Evolutionary conservation across 2,329 filamentous ascomycete genomes (phyloP).

Genomic region (Aureobasidium pullulans): DNA sequence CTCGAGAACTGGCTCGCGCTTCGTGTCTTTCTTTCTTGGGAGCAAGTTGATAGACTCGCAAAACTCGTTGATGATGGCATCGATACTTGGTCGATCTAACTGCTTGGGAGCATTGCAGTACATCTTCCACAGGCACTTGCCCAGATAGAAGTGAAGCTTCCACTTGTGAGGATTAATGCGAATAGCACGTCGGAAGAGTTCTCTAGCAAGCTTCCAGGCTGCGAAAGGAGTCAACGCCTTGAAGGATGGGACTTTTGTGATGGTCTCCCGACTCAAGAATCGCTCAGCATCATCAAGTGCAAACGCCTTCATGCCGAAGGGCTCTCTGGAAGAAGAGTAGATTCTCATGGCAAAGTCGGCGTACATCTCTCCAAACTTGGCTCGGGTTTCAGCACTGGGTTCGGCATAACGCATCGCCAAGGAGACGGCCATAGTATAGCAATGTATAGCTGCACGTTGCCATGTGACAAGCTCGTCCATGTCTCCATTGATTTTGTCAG

Average conservation of each 20-base stretch:
- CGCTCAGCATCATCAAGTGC: conserved; percentile 53
- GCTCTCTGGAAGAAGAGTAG: conserved; percentile 61
- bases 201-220: conserved; percentile 58
- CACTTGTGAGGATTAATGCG: conserved; percentile 54
- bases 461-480: conserved; percentile 65
- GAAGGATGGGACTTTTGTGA: conserved; percentile 53
- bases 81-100: neutral
- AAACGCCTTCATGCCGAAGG: conserved; percentile 62
- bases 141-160: conserved; percentile 60
- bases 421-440: conserved; percentile 61
- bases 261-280: conserved; percentile 51
- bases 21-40: conserved; percentile 44
- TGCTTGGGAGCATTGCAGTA: conserved; percentile 26
- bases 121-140: conserved; percentile 69
- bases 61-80: conserved; percentile 18
- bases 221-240: conserved; percentile 51
- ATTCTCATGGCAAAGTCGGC: conserved; percentile 61
- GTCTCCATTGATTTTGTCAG: conserved; percentile 84
- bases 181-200: conserved; percentile 53
- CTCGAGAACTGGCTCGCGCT: conserved; percentile 74
- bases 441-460: conserved; percentile 76
- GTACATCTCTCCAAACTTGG: conserved; percentile 58
- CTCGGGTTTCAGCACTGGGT: conserved; percentile 44
- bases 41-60: conserved; percentile 50
- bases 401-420: conserved; percentile 52